Percentiles rank a stretch among this genome's conserved stretches.
Conservation (phyloP, 2,329 filamentous ascomycete species). For the Waltergamsia citrina region DNA sequence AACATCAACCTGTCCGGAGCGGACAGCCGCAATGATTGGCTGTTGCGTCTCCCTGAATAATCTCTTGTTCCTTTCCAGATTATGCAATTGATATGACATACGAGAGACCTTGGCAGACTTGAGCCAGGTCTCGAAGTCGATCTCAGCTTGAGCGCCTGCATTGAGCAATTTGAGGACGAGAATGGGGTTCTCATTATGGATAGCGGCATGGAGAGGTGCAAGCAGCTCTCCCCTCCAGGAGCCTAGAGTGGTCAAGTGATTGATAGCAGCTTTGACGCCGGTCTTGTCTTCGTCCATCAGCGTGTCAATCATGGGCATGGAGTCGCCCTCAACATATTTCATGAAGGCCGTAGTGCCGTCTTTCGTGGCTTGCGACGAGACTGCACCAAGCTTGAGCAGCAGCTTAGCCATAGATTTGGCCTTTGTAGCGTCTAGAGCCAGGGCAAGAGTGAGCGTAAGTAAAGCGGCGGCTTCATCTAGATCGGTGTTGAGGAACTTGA, state of each 20-base stretch:
- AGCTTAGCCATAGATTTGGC: slow-evolving; percentile 55
- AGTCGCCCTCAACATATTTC: slow-evolving; percentile 45
- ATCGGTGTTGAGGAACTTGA: slow-evolving; percentile 51
- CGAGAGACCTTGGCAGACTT: slow-evolving; percentile 41
- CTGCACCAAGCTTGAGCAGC: slow-evolving; percentile 62
- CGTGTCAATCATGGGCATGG: slow-evolving; percentile 35
- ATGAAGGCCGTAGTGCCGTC: slow-evolving; percentile 57
- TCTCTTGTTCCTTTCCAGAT: slow-evolving; percentile 36
- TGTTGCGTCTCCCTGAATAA: slow-evolving; percentile 46
- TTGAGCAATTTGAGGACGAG: slow-evolving; percentile 53
- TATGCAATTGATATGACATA: slow-evolving; percentile 19
- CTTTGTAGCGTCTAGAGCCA: slow-evolving; percentile 52
- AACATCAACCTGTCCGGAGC: slow-evolving; percentile 26
- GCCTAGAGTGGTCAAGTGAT: slow-evolving; percentile 39
- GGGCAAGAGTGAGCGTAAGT: slow-evolving; percentile 59
- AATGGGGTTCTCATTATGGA: slow-evolving; percentile 39
- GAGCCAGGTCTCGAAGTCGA: slow-evolving; percentile 57
- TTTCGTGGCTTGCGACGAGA: slow-evolving; percentile 62
- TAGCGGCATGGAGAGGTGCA: slow-evolving; percentile 49
- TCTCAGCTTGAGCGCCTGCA: slow-evolving; percentile 46
- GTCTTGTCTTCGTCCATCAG: slow-evolving; percentile 48
- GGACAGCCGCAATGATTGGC: slow-evolving; percentile 56
- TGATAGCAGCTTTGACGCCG: slow-evolving; percentile 53
- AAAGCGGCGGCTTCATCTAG: slow-evolving; percentile 49
- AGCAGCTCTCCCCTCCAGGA: slow-evolving; percentile 23